Conservation (phyloP, 768 basidiomycete species). For the Tubosaeta brunneosetosa region DNA sequence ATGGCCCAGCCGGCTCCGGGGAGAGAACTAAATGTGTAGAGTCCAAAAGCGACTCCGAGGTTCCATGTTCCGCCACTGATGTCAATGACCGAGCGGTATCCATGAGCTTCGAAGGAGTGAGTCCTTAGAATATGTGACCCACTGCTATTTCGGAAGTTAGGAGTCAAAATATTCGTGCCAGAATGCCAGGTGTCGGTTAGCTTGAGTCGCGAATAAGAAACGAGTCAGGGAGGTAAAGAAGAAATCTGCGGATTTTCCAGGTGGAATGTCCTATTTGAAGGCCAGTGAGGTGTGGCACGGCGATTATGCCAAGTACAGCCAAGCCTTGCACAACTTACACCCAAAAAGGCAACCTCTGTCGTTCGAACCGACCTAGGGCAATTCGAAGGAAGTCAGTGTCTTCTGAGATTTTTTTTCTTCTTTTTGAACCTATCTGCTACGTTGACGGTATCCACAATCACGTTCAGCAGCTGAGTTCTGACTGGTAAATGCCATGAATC, state of each 20-base stretch:
- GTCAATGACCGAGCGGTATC: constrained; percentile 6
- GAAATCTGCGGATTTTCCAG: background rate
- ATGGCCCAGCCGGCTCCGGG: constrained; percentile 3
- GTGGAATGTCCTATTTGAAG: constrained; percentile 9
- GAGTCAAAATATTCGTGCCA: background rate
- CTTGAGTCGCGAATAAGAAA: background rate
- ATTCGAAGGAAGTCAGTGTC: background rate
- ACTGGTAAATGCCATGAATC: background rate
- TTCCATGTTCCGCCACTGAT: constrained; percentile 11
- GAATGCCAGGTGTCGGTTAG: background rate
- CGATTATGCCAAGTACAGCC: background rate
- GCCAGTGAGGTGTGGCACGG: background rate
- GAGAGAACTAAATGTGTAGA: constrained; percentile 8
- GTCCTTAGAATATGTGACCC: constrained; percentile 1
- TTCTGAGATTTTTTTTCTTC: background rate
- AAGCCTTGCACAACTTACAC: background rate
- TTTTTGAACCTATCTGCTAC: background rate
- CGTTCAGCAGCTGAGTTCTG: background rate
- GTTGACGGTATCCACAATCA: background rate
- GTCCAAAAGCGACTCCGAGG: background rate
- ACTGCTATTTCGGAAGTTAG: constrained; percentile 1
- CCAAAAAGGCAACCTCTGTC: constrained; percentile 12
- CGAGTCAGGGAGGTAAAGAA: background rate
- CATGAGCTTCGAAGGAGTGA: constrained; percentile 10
- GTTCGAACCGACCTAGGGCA: background rate